Evolutionary conservation across 169 alveolate genomes (phyloP), one percentile per base, ranked within the genome.

Genomic region (Plasmodium vinckei): DNA sequence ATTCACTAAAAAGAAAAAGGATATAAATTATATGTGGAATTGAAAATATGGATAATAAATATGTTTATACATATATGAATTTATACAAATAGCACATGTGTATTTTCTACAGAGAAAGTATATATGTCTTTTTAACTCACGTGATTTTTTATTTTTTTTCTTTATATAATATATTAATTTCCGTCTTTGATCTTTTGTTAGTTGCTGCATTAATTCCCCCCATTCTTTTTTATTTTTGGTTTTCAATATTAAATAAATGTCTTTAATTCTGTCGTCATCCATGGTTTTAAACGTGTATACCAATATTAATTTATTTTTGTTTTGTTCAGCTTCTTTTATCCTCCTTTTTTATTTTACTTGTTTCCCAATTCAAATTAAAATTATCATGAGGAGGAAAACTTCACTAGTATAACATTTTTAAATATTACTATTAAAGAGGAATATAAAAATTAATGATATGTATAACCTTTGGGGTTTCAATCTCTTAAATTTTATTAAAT

Each of bases 241-340:
- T 39, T 82, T 82, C 51, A 82, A 61, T 60, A 79, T 82, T 4
- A 65, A 59, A 70, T 82, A 82, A 70, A 82, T 82, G 42, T 25
- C 39, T 27, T 82, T 82, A 65, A 82, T 82, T 82, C 53, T 82
- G 23, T 79, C 89, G 5, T 82, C 90, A 7, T 82, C 90, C 90
- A 82, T 82, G 67, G 17, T 67, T 65, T n/a, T 53, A 19, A 2
- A 61, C 6, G n/a, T 13, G n/a, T 6, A 51, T 51, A 51, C n/a
- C 19, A 21, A 12, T 51, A 51, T 51, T 51, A 13, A 13, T 51
- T 15, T 51, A 13, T 51, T 51, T 51, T 15, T 51, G 5, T 51
- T 51, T 51, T 33, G 6, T 33, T 33, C 7, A 33, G 42, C 5
- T 33, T 33, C 42, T 33, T 33, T 33, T 33, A 33, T 3, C 42